Evolutionary conservation across 1,284 basidiomycete genomes (phyloP), one percentile per base, ranked within the genome.

Genomic region (Ceratobasidium sp.): DNA sequence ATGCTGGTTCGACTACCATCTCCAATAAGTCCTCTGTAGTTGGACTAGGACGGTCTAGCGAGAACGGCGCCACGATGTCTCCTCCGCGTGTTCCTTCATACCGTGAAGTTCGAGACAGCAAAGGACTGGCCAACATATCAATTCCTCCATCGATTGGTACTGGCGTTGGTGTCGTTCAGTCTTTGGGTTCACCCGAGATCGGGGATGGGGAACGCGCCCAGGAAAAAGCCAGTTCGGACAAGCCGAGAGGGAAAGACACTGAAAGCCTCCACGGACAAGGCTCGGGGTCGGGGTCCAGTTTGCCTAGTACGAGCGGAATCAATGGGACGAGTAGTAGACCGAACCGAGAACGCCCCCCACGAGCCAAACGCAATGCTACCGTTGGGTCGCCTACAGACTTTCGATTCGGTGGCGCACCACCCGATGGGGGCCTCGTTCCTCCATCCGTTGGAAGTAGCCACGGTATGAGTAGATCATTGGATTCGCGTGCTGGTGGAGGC

Each of bases 341-440:
- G 6, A 26, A 12, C 4, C 65, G 65, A 53, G 65, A 69, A 21
- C 65, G 65, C 4, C 65, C 64, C 16, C 21, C 53, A 34, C 53
- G 65, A 28, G 52, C 32, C 3, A 69, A 69, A 34, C 65, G 65
- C 16, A 57, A 57, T 36, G 65, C 65, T 14, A 69, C 65, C 0
- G 65, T 69, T 34, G 65, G 65, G 23, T 69, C 65, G 16, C 65
- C 65, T n/a, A 69, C 65, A 8, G 65, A 69, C 9, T 69, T 69
- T 46, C 34, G 65, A 18, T 69, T 69, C 58, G 65, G 65, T 5
- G 53, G 36, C 26, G 65, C 53, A 14, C 65, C 65, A 21, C 52
- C 65, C 21, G 65, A 69, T 45, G 65, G 65, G 26, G 65, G 65
- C 14, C 65, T 69, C 14, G 41, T 69, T 23, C 65, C 65, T 6